Base-by-base conservation (phyloP, 2,329 filamentous ascomycete genomes). In the Aspergillus sp. region DNA sequence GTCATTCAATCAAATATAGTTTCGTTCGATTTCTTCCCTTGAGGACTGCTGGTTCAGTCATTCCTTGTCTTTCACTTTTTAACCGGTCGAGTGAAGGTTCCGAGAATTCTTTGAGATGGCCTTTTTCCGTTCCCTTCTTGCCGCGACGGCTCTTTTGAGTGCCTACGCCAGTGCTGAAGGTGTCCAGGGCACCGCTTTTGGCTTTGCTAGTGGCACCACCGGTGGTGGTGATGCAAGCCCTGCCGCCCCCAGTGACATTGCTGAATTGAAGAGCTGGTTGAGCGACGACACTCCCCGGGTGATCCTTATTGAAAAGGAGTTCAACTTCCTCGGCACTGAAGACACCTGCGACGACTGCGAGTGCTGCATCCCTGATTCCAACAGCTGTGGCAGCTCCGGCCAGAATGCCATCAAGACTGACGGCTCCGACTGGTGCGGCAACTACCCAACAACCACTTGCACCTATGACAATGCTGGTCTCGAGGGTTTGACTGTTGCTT, bases 191-290 rank as follows among this genome's bases (percentile, higher is more conserved):
- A 54, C 65, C 27, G 60, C 72, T 7, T 66, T 72, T 45, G 74
- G 74, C 32, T 76, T 76, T 50, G 74, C 72, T 9, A 61, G 63
- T 46, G 77, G 77, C 43, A 76, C 79, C 20, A 84, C 81, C 7
- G 81, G 81, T 42, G 81, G 81, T 56, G 80, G 79, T 47, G 69
- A 57, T 50, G 79, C 76, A 10, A 64, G 68, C 3, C 63, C 77
- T 35, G 77, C 76, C 5, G 75, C 78, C 49, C 80, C 80, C 5
- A 69, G 65, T 5, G 76, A 71, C 45, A 78, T 66, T 38, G 67
- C 65, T 10, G 69, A 85, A 71, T 74, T 84, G 27, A 74, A 75
- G 56, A 70, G 66, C 38, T 84, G 81, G 68, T 73, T 84, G 10
- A 67, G 70, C 4, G 79, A 82, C 62, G 66, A 66, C 48, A 65